Evolutionary conservation across 495 filamentous ascomycete species (phyloP), one percentile per base, ranked within the genome.

Genomic region (Aspergillus homomorphus): DNA sequence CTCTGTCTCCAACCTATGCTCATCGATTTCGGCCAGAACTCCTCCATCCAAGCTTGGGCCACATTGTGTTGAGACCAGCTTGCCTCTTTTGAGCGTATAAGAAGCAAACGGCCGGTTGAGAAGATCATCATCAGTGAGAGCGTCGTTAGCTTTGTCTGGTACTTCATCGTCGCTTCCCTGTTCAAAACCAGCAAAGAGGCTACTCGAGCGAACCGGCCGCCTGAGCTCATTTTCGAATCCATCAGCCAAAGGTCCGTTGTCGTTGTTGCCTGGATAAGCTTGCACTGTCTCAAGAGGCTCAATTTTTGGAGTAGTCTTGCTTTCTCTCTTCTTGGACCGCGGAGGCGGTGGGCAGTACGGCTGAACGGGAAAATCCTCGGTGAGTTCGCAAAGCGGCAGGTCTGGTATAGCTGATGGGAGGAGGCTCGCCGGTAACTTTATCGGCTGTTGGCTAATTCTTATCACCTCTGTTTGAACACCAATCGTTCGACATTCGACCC

Each of bases 401-500:
- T 76, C 75, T 46, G 70, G 72, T 58, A 79, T 79, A 18, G 87
- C 80, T 8, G 89, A 91, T 3, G 91, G 87, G 30, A 89, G 82
- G 51, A 96, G 78, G 66, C 92, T 87, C 1, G 88, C 82, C 20
- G 90, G 89, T 18, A 96, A 73, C 65, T 83, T 88, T 44, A 86
- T 80, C 24, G 87, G 77, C 53, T 91, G 81, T 73, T 82, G 82
- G 68, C 92, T 92, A 18, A 92, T 79, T 45, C 86, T 77, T 59
- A 96, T 96, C 59, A 88, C 87, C 56, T 97, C 91, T 10, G 94
- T 98, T 77, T 98, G 95, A 45, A 96, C 83, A 4, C 76, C 77
- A 24, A 79, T 72, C 20, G 85, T 86, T 19, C 71, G 69, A 15
- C 67, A 66, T 22, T 75, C 67, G 3, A 69, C 59, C n/a, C 68